phyloP scores from a whole-genome alignment of 345 rosid genomes.

The Citrus hindsii region DNA sequence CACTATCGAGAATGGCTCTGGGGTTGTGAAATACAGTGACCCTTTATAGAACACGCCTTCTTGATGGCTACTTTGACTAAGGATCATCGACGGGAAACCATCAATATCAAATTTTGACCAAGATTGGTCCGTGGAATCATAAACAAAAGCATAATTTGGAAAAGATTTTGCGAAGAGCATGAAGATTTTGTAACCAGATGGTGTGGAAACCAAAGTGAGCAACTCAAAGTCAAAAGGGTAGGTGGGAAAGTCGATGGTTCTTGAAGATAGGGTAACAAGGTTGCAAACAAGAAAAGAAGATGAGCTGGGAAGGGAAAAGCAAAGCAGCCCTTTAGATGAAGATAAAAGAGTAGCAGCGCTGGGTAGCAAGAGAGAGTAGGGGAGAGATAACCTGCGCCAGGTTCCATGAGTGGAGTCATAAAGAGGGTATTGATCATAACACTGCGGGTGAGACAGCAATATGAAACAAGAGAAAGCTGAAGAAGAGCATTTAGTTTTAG shows the following conservation, averaged over 20 bases:
- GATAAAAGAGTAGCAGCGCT: constrained; percentile 39
- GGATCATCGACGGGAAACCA: constrained; percentile 37
- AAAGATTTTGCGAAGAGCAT: constrained; percentile 38
- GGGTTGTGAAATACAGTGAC: constrained; percentile 51
- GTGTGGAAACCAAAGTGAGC: constrained; percentile 52
- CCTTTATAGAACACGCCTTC: constrained; percentile 59
- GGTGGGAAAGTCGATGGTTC: constrained; percentile 53
- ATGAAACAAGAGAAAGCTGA: constrained; percentile 56
- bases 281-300: constrained; percentile 63
- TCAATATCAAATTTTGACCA: constrained; percentile 54
- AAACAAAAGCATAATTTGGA: constrained; percentile 45
- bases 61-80: constrained; percentile 41
- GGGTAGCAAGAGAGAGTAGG: constrained; percentile 33
- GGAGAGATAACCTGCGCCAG: constrained; percentile 54
- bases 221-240: constrained; percentile 63
- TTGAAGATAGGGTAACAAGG: constrained; percentile 53
- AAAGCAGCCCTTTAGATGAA: constrained; percentile 65
- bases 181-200: constrained; percentile 57
- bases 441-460: constrained; percentile 76
- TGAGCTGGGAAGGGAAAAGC: constrained; percentile 49
- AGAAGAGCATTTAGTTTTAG: constrained; percentile 40
- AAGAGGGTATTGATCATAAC: constrained; percentile 40
- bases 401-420: constrained; percentile 48
- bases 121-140: constrained; percentile 44
- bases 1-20: constrained; percentile 62